These are phyloP conservation scores for Vicia faba DNA, from an alignment of 306 rosid species.

Conservation along the genomic window DNA sequence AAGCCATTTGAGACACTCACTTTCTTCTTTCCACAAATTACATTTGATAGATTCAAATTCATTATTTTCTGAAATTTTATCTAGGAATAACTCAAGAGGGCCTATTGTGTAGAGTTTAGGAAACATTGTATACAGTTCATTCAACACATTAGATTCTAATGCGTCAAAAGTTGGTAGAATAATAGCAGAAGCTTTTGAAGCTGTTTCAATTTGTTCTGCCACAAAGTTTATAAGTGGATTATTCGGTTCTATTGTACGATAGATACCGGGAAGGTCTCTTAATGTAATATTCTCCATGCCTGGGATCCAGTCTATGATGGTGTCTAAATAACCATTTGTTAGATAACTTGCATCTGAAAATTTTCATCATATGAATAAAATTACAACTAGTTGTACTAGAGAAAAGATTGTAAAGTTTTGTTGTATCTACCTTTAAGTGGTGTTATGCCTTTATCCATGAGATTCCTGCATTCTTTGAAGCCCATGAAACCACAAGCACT, in stretches of 20 bases:
- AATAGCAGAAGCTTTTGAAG: conserved; percentile 49
- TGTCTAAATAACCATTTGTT: conserved; percentile 44
- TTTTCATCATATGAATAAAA: background rate
- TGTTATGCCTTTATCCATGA: conserved; percentile 44
- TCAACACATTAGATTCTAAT: conserved; percentile 42
- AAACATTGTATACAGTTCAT: conserved; percentile 41
- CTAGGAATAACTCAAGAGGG: conserved; percentile 47
- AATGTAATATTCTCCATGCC: conserved; percentile 46
- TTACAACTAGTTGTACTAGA: too few species aligned
- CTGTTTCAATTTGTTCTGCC: conserved; percentile 31
- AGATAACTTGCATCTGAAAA: conserved; percentile 42
- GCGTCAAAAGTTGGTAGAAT: conserved; percentile 44
- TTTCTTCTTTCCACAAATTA: conserved; percentile 55
- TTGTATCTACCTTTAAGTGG: conserved; percentile 41
- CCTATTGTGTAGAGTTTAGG: conserved; percentile 48
- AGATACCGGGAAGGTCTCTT: conserved; percentile 42
- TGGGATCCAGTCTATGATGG: conserved; percentile 47
- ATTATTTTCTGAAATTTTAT: conserved; percentile 16
- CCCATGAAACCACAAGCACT: conserved; percentile 45
- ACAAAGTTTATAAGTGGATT: conserved; percentile 38
- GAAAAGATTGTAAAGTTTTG: background rate
- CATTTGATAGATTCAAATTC: conserved; percentile 17
- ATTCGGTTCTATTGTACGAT: conserved; percentile 40
- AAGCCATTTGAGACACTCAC: conserved; percentile 52
- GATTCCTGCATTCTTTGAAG: conserved; percentile 43